Conservation (phyloP, 2,329 filamentous ascomycete species). For the Hymenoscyphus linearis region DNA sequence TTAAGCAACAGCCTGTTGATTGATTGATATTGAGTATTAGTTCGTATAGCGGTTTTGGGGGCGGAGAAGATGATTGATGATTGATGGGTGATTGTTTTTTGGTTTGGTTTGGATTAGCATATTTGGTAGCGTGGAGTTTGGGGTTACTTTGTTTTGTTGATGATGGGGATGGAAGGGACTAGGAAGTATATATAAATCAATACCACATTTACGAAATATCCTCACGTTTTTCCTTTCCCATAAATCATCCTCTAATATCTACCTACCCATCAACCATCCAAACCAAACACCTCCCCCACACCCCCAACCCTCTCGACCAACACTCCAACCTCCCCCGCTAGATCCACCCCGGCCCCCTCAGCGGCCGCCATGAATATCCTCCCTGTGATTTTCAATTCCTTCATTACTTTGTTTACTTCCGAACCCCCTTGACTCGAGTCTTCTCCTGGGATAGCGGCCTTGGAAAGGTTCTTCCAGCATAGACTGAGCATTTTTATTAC, state of each 20-base stretch:
- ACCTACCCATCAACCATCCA: not conserved
- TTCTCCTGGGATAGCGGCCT: not conserved
- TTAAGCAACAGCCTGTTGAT: conserved; percentile 75
- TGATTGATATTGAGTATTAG: conserved; percentile 11
- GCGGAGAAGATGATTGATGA: not conserved
- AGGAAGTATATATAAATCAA: not conserved
- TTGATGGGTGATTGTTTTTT: no score
- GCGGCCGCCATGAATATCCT: conserved; percentile 24
- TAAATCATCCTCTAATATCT: not conserved
- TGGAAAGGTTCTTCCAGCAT: conserved; percentile 52
- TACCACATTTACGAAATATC: not conserved
- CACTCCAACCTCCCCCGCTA: conserved; percentile 22
- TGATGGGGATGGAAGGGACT: not conserved
- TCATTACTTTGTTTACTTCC: conserved; percentile 14
- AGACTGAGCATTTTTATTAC: conserved; percentile 56
- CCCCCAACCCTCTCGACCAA: conserved; percentile 28
- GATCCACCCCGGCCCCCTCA: conserved; percentile 8
- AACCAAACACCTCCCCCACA: conserved; percentile 29
- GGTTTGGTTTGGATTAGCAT: not conserved
- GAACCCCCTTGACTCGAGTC: conserved; percentile 6
- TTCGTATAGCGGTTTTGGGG: no score
- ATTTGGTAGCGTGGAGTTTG: not conserved
- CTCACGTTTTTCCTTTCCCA: no score
- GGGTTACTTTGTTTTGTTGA: not conserved
- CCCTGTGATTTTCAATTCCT: conserved; percentile 20